phyloP scores from a whole-genome alignment of 2,329 filamentous ascomycete genomes.

The Epicoccum sorghinum region DNA sequence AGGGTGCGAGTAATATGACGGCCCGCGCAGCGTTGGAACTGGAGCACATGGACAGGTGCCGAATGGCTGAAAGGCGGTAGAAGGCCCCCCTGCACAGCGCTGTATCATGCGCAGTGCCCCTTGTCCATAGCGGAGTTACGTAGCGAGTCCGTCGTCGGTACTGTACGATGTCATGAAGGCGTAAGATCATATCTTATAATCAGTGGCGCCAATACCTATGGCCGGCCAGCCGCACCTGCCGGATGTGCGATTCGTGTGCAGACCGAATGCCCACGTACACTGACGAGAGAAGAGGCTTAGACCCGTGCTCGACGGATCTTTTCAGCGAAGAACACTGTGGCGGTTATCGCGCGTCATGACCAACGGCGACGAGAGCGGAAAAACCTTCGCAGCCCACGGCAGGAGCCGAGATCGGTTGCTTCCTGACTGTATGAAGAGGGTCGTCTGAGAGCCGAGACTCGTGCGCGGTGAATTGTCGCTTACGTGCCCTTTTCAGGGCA shows the following conservation, averaged over 20 bases:
- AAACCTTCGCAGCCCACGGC: slow-evolving; percentile 10
- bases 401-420: slow-evolving; percentile 14
- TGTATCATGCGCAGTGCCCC: slow-evolving; percentile 11
- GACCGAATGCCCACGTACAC: slow-evolving; percentile 22
- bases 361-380: slow-evolving; percentile 1
- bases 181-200: slow-evolving; percentile 37
- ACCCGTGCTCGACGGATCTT: slow-evolving; percentile 20
- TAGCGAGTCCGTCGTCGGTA: slow-evolving; percentile 25
- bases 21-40: slow-evolving; percentile 16
- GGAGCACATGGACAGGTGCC: slow-evolving; percentile 21
- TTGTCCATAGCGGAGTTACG: slow-evolving; percentile 21
- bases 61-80: slow-evolving; percentile 4
- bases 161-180: slow-evolving; percentile 25
- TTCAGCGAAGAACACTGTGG: slow-evolving; percentile 13
- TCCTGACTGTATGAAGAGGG: slow-evolving; percentile 6
- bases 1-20: slow-evolving; percentile 16
- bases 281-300: slow-evolving; percentile 30
- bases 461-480: slow-evolving; percentile 10
- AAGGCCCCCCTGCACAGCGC: slow-evolving; percentile 4
- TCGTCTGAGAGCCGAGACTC: slow-evolving; percentile 3
- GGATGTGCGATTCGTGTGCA: slow-evolving; percentile 25
- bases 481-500: slow-evolving; percentile 8
- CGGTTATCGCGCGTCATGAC: slow-evolving; percentile 12
- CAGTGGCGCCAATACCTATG: slow-evolving; percentile 10
- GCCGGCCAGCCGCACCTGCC: slow-evolving; percentile 36